These are phyloP conservation scores for Chernovozyma sophiae-reginae DNA, from an alignment of 1,139 yeast species.

Conservation along the genomic window DNA sequence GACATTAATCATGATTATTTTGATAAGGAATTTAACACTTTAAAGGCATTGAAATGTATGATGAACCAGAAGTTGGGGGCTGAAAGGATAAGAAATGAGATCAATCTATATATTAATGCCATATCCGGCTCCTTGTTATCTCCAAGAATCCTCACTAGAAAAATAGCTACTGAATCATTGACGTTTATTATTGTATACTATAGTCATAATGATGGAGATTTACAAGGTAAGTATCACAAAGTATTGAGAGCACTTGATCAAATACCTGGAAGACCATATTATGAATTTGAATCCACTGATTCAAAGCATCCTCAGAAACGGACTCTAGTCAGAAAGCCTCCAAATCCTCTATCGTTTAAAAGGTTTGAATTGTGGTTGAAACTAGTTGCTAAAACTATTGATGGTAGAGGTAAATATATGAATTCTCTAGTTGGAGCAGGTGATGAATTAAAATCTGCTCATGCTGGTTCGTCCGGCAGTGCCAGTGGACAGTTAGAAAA, in stretches of 20 bases:
- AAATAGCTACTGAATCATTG: constrained; percentile 73
- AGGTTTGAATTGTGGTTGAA: constrained; percentile 85
- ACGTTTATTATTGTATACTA: constrained; percentile 47
- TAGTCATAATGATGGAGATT: constrained; percentile 23
- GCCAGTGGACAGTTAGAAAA: constrained; percentile 44
- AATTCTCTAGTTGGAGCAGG: constrained; percentile 93
- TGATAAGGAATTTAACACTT: constrained; percentile 45
- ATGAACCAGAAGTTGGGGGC: constrained; percentile 47
- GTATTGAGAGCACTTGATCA: constrained; percentile 62
- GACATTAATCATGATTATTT: constrained; percentile 44
- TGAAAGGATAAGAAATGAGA: constrained; percentile 39
- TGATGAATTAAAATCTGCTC: constrained; percentile 65
- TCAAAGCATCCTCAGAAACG: constrained; percentile 13
- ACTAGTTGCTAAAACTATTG: constrained; percentile 67
- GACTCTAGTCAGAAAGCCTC: constrained; percentile 37
- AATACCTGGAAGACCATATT: constrained; percentile 57
- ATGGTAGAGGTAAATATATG: constrained; percentile 78
- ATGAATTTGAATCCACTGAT: constrained; percentile 33
- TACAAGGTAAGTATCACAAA: constrained; percentile 53
- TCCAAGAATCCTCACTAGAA: constrained; percentile 70
- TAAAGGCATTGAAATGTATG: constrained; percentile 45
- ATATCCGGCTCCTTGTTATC: constrained; percentile 45
- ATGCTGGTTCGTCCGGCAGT: constrained; percentile 41
- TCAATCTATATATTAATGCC: constrained; percentile 38
- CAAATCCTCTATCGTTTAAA: constrained; percentile 39